Base-by-base conservation (phyloP, 257 asterid genomes). In the Hygrophila difformis region DNA sequence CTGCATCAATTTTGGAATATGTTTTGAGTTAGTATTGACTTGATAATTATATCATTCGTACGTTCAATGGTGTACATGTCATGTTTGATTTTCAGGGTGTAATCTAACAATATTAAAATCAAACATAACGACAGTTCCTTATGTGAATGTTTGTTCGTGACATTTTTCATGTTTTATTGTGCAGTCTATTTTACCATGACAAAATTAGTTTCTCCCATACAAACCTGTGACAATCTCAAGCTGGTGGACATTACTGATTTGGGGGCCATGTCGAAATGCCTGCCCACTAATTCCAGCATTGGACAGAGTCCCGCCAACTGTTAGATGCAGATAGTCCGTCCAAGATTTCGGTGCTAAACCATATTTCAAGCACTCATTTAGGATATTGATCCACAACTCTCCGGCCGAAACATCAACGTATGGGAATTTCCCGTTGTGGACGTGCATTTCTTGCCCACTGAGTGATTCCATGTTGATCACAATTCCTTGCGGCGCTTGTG, bases 231-330 rank as follows among this genome's bases (percentile, higher is more conserved):
- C 79, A 33, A 89, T 96, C 44, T 89, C 91, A 1, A 89, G 84
- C 75, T 79, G 96, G 49, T 51, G 67, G 48, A 89, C 96, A 36
- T 89, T 89, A 45, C 82, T 85, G 70, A 85, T 89, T 53, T 89
- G 97, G 2, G 97, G 97, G 68, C 97, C 97, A 28, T 84, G 93
- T 20, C 72, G 74, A 54, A 89, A 89, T 3, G 97, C 94, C 55
- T 89, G 97, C 6, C 96, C 97, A 8, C 97, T 89, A 36, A 89
- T 78, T 40, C 97, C 97, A 2, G 89, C 95, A 58, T 88, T 81
- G 17, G 95, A 81, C 64, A 88, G 49, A 12, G 97, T 88, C 18
- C 97, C 97, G 1, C 97, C 97, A 15, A 85, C 93, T 0, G 96
- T 81, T 0, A 89, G 73, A 53, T 85, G 97, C 5, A 89, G 60